Evolutionary conservation across 2,329 filamentous ascomycete species (phyloP), one percentile per base, ranked within the genome.

Genomic region (Xylaria polymorpha): DNA sequence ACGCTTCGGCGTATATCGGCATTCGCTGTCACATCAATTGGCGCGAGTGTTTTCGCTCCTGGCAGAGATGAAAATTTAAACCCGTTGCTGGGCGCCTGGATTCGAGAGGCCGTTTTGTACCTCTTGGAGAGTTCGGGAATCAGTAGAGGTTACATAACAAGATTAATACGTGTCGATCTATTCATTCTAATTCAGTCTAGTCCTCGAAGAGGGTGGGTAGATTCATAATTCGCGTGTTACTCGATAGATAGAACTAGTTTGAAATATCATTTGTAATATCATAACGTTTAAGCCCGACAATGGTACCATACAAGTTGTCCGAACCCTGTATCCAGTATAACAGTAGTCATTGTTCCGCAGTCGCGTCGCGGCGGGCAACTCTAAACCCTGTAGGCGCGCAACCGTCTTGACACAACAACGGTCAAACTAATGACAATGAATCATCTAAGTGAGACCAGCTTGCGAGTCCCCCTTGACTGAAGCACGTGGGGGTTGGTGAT

Each of bases 61-160:
- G 85, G 85, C 85, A 85, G 80, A 86, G 82, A 86, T 78, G 39
- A 77, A 83, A 74, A 29, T 63, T 76, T 78, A 68, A 72, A 82
- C 85, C 85, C 84, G 80, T 85, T 86, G 84, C 85, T 87, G 84
- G 84, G 85, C 85, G 84, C 85, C 84, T 82, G 82, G 79, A 77
- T 83, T 85, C 78, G 82, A 87, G 84, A 84, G 78, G 80, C 84
- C 85, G 85, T 86, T 81, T 85, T 86, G 84, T 80, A 81, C 78
- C 76, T 86, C 82, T 71, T 80, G 78, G 85, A 87, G 74, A 84
- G 80, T 81, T 79, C 83, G 84, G 85, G 85, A 86, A 87, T 87
- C 84, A 86, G 85, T 84, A 86, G 85, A 86, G 86, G 85, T 84
- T 81, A 87, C 84, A 87, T 85, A 55, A 55, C 29, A 62, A 35